Percentiles rank a stretch among this genome's conserved stretches.
phyloP scores from a whole-genome alignment of 768 basidiomycete species.

The Sistotremastrum suecicum region DNA sequence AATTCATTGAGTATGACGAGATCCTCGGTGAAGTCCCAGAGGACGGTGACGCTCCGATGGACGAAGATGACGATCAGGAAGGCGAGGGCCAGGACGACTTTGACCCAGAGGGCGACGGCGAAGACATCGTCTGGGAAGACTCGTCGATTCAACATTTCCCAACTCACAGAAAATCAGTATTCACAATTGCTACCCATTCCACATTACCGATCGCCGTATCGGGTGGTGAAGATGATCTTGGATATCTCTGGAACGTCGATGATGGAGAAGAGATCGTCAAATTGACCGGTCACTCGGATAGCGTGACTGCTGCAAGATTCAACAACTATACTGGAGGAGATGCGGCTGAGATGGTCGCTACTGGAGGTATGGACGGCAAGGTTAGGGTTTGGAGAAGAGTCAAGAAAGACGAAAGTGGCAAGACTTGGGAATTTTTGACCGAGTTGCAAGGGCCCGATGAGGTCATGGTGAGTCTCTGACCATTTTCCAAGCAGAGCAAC shows the following conservation, averaged over 20 bases:
- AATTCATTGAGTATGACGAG: slow-evolving; percentile 55
- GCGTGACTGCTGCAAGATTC: slow-evolving; percentile 68
- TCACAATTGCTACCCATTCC: slow-evolving; percentile 74
- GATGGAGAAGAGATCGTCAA: slow-evolving; percentile 70
- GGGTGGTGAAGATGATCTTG: slow-evolving; percentile 91
- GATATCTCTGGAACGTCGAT: slow-evolving; percentile 84
- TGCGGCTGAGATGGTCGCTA: slow-evolving; percentile 88
- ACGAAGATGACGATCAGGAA: slow-evolving; percentile 33
- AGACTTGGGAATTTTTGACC: slow-evolving; percentile 87
- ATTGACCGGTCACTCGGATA: slow-evolving; percentile 87
- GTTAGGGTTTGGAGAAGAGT: slow-evolving; percentile 86
- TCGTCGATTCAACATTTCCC: slow-evolving; percentile 60
- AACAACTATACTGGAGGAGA: slow-evolving; percentile 22
- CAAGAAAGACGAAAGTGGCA: slow-evolving; percentile 48
- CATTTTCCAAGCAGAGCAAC: neutral
- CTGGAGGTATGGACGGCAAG: slow-evolving; percentile 96
- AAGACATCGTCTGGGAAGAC: slow-evolving; percentile 26
- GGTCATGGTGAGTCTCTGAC: slow-evolving; percentile 57
- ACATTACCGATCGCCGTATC: slow-evolving; percentile 68
- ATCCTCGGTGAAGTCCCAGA: slow-evolving; percentile 49
- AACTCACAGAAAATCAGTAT: slow-evolving; percentile 65
- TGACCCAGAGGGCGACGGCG: slow-evolving; percentile 22
- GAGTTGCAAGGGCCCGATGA: slow-evolving; percentile 91
- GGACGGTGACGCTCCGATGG: slow-evolving; percentile 59
- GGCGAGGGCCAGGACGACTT: slow-evolving; percentile 26